A percentile compares a stretch with the other conserved stretches of the same genome.
Conservation (phyloP, 192 early-diverging fungal species). For the Neocallimastix lanati region DNA sequence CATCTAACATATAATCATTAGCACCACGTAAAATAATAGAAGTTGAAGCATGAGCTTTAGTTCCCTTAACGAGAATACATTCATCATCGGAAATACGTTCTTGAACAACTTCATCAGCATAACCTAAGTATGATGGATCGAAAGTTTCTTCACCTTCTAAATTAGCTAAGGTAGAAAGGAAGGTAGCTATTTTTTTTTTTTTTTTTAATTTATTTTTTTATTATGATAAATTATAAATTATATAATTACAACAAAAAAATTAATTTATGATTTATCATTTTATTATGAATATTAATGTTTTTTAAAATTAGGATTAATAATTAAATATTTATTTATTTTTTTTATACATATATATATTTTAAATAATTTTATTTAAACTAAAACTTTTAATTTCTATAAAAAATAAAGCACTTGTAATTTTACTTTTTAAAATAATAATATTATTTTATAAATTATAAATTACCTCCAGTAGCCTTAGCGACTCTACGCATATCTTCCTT, state of each 20-base stretch:
- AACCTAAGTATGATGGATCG: slow-evolving; percentile 68
- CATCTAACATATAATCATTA: slow-evolving; percentile 98
- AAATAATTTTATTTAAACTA: no score
- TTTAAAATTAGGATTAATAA: no score
- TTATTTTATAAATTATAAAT: no score
- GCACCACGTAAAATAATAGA: slow-evolving; percentile 95
- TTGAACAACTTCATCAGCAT: slow-evolving; percentile 90
- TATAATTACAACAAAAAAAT: no score
- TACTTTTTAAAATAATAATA: no score
- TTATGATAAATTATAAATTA: no score
- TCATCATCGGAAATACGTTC: slow-evolving; percentile 97
- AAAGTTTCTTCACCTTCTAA: slow-evolving; percentile 96
- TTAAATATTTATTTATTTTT: no score
- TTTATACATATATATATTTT: no score
- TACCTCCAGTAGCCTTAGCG: slow-evolving; percentile 88
- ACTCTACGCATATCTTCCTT: slow-evolving; percentile 96
- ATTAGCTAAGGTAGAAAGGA: slow-evolving; percentile 88
- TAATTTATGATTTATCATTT: no score
- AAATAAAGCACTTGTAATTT: no score
- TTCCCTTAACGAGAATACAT: slow-evolving; percentile 85
- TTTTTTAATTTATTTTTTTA: neutral
- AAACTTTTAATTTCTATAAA: no score
- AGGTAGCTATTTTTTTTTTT: slow-evolving; percentile 37
- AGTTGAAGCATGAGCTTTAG: slow-evolving; percentile 68
- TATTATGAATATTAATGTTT: no score